Base-by-base conservation (phyloP, 805 yeast species). In the Scheffersomyces spartinae region DNA sequence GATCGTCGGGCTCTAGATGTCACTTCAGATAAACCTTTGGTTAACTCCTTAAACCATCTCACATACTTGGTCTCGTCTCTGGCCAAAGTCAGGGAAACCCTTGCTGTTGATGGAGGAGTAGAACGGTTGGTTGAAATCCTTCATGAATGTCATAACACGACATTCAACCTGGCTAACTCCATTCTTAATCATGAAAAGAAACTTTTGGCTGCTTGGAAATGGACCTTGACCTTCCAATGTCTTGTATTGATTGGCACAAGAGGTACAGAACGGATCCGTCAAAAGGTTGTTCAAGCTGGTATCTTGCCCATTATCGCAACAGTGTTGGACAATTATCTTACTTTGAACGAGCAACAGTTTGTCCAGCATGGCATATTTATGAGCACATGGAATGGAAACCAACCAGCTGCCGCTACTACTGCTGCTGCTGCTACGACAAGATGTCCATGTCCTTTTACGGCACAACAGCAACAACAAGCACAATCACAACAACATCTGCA, bases 191-290 rank as follows among this genome's bases (percentile, higher is more conserved):
- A 49, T 25, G 67, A 61, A 30, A 50, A 45, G 34, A 61, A 56
- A 32, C 66, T 74, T 14, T 60, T 83, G 35, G 62, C 79, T n/a
- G 86, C 94, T 0, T 88, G 95, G 95, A 88, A 88, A 55, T 88
- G 98, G 98, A 82, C 94, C 5, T 57, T 88, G 28, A 82, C 96
- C 0, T 74, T 91, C 44, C 98, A 88, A 56, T 86, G 96, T 47
- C 57, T 88, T 29, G 94, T 88, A 1, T 65, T 84, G 29, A 74
- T 88, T 11, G 95, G 96, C 9, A 85, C 96, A 1, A 66, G 96
- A 38, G 98, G 98, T 13, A 74, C 93, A 2, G 96, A 86, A 49
- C 57, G 62, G 26, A 82, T 86, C 25, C 64, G 98, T 26, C 74
- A 77, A 38, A 74, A 85, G 40, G 81, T 91, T 6, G 95, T 85